phyloP scores from a whole-genome alignment of 805 yeast species.

The Schwanniomyces yamadae region DNA sequence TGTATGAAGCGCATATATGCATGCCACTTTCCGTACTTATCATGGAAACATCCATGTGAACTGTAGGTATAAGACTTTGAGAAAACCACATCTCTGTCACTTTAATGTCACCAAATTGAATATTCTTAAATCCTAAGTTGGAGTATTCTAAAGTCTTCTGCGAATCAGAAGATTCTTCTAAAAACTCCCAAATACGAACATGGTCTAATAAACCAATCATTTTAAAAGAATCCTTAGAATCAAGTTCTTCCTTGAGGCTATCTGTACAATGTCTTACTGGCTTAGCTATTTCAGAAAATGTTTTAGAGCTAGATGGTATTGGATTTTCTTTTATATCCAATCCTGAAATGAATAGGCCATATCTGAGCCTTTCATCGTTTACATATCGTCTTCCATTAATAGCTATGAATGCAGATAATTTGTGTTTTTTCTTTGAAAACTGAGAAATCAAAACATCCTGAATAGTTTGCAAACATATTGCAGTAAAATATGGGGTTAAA shows the following conservation, averaged over 20 bases:
- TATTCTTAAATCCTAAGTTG: slow-evolving; percentile 15
- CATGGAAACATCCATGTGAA: slow-evolving; percentile 1
- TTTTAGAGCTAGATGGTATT: no score
- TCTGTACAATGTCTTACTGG: no score
- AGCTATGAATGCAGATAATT: slow-evolving; percentile 8
- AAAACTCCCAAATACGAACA: slow-evolving; percentile 10
- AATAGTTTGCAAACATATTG: slow-evolving; percentile 14
- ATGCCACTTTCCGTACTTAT: neutral
- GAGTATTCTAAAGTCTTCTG: slow-evolving; percentile 17
- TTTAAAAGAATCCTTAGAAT: slow-evolving; percentile 10
- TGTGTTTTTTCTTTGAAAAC: slow-evolving; percentile 7
- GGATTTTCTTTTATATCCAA: slow-evolving; percentile 1
- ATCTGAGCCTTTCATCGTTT: slow-evolving; percentile 6
- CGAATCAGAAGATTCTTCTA: slow-evolving; percentile 10
- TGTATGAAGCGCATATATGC: no score
- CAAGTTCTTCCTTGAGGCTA: no score
- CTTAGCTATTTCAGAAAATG: no score
- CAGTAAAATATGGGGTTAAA: slow-evolving; percentile 19
- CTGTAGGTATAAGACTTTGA: neutral
- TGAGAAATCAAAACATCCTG: slow-evolving; percentile 17
- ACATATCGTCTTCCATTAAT: slow-evolving; percentile 13
- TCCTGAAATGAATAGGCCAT: slow-evolving; percentile 2
- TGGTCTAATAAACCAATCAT: slow-evolving; percentile 12
- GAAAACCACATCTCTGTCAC: slow-evolving; percentile 1
- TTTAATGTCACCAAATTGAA: neutral